phyloP scores from a whole-genome alignment of 495 filamentous ascomycete genomes.

The Chaetomium cochliodes region DNA sequence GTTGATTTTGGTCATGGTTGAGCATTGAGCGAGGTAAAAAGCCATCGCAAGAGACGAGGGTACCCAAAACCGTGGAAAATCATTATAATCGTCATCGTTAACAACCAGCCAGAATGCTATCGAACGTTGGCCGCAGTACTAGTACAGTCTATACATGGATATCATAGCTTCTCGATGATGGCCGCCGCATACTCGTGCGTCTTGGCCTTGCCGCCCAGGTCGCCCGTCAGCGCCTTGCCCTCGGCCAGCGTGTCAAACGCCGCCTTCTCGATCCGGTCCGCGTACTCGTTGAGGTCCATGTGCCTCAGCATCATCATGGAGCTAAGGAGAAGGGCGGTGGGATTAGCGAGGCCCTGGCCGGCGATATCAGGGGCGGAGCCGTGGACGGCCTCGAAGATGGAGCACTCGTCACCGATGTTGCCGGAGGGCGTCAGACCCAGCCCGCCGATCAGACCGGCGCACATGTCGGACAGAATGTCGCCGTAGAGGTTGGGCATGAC shows the following conservation, averaged over 20 bases:
- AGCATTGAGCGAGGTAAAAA: background rate
- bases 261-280: constrained; percentile 84
- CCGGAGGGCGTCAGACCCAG: constrained; percentile 95
- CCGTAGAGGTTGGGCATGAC: constrained; percentile 99
- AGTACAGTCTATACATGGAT: constrained; percentile 31
- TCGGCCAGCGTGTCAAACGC: constrained; percentile 92
- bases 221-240: constrained; percentile 92
- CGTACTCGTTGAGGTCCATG: constrained; percentile 86
- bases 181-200: constrained; percentile 87
- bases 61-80: background rate
- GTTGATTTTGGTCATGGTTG: too few relatives aligned
- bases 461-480: constrained; percentile 99
- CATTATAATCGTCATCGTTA: constrained; percentile 26
- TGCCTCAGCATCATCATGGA: constrained; percentile 99
- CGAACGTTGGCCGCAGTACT: constrained; percentile 19
- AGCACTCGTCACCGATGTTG: constrained; percentile 98
- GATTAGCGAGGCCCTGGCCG: constrained; percentile 92
- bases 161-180: constrained; percentile 79
- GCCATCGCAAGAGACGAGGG: background rate
- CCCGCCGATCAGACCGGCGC: constrained; percentile 95
- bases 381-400: constrained; percentile 99
- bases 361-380: constrained; percentile 97
- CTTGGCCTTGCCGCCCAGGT: constrained; percentile 91
- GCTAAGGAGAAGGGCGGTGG: constrained; percentile 84
- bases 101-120: constrained; percentile 20